These are phyloP conservation scores for Tolypocladium album DNA, from an alignment of 2,329 filamentous ascomycete species.

Conservation along the genomic window DNA sequence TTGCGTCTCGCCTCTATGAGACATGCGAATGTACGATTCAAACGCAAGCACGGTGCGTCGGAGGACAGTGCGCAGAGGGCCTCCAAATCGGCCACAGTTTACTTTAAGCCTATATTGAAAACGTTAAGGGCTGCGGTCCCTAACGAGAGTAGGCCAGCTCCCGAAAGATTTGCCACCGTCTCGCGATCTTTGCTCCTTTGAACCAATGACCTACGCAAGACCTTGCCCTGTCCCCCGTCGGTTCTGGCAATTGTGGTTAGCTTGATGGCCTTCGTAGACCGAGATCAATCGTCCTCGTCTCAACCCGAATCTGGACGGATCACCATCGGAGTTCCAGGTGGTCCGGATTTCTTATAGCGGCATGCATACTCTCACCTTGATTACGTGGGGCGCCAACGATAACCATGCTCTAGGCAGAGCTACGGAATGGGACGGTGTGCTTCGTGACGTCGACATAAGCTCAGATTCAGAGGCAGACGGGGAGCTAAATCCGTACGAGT, in stretches of 20 bases:
- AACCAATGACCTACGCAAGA: constrained; percentile 39
- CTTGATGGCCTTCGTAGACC: constrained; percentile 56
- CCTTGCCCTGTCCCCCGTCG: constrained; percentile 70
- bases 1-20: too few relatives aligned
- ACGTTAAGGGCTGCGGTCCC: not conserved
- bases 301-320: constrained; percentile 67
- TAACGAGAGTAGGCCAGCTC: not conserved
- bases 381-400: constrained; percentile 78
- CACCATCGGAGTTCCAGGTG: constrained; percentile 50
- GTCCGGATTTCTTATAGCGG: constrained; percentile 70
- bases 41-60: not conserved
- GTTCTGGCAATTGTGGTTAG: constrained; percentile 68
- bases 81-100: not conserved
- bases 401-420: constrained; percentile 63
- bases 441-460: constrained; percentile 36
- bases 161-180: too few relatives aligned
- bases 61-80: not conserved
- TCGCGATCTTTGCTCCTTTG: not conserved
- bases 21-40: not conserved
- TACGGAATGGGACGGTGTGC: constrained; percentile 49
- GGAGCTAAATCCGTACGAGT: constrained; percentile 55
- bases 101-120: not conserved
- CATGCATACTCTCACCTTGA: constrained; percentile 71
- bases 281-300: constrained; percentile 19
- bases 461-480: constrained; percentile 27